Percentiles rank a stretch among this genome's conserved stretches.
Conservation (phyloP, 2,329 filamentous ascomycete species). For the Epichloe gansuensis region DNA sequence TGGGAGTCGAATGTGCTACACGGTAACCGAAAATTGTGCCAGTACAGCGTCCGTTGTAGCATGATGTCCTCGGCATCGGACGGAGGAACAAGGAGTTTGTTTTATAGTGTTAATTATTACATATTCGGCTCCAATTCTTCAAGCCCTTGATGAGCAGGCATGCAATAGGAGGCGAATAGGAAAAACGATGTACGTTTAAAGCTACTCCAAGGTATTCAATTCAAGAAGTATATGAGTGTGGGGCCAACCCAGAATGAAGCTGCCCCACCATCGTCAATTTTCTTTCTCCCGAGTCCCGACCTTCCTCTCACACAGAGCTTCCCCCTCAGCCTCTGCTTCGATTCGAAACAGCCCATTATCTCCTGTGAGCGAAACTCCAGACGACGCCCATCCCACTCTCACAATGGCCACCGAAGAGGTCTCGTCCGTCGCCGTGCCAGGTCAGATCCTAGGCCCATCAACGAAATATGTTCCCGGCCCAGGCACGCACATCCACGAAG, state of each 20-base stretch:
- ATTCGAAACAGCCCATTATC: not conserved
- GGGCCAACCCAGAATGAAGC: not conserved
- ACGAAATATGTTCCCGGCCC: slow-evolving; percentile 60
- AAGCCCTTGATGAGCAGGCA: too few species aligned
- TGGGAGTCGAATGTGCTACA: too few species aligned
- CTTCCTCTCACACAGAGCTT: not conserved
- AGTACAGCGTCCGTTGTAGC: too few species aligned
- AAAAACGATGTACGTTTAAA: too few species aligned
- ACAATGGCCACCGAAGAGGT: slow-evolving; percentile 23
- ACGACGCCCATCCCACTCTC: not conserved
- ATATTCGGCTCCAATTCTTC: too few species aligned
- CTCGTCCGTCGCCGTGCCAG: slow-evolving; percentile 60
- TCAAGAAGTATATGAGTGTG: not conserved
- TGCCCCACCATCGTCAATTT: not conserved
- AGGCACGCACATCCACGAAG: slow-evolving; percentile 71
- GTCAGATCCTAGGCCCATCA: slow-evolving; percentile 61
- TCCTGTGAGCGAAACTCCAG: too few species aligned
- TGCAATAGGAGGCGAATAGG: too few species aligned
- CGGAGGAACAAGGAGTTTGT: too few species aligned
- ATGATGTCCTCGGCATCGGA: too few species aligned
- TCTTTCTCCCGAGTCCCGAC: not conserved
- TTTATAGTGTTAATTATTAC: too few species aligned
- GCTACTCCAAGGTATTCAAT: too few species aligned
- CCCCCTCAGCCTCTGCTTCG: not conserved
- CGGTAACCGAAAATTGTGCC: too few species aligned